Evolutionary conservation across 192 early-diverging fungal genomes (phyloP).

Genomic region (Coemansia biformis): DNA sequence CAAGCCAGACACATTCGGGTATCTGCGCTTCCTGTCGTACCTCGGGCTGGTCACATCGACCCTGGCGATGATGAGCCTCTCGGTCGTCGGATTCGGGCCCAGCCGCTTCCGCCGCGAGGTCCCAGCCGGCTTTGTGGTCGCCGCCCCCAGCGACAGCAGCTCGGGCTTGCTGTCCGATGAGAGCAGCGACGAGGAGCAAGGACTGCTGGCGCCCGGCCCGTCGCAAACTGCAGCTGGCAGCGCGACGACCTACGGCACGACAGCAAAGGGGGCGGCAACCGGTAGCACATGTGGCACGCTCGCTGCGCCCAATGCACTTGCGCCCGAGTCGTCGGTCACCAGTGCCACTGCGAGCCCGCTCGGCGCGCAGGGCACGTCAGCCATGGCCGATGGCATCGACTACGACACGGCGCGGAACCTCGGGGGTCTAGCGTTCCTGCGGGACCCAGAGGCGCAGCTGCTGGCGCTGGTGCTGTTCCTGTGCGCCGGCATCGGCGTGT

Average conservation of each 20-base stretch:
- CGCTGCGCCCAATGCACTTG: too few species aligned
- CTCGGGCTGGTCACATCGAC: constrained; percentile 28
- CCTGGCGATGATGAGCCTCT: constrained; percentile 21
- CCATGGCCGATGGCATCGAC: constrained; percentile 26
- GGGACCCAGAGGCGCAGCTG: constrained; percentile 48
- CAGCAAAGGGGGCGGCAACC: too few species aligned
- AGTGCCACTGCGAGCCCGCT: not conserved
- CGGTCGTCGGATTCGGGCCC: constrained; percentile 46
- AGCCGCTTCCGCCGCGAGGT: constrained; percentile 26
- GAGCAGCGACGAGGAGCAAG: constrained; percentile 23
- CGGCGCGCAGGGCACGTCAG: not conserved
- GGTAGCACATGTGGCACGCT: too few species aligned
- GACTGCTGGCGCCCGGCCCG: constrained; percentile 5
- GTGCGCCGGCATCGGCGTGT: constrained; percentile 49
- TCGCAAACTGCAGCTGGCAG: too few species aligned
- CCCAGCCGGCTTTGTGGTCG: constrained; percentile 42
- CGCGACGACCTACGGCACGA: not conserved
- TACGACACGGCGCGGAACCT: constrained; percentile 49
- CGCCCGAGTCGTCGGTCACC: not conserved
- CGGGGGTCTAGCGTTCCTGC: constrained; percentile 36
- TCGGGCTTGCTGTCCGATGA: constrained; percentile 17
- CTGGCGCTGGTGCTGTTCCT: constrained; percentile 44
- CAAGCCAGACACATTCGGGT: constrained; percentile 43
- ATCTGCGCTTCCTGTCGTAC: constrained; percentile 35
- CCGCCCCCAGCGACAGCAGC: constrained; percentile 7